These are phyloP conservation scores for Phytophthora colocasiae DNA, from an alignment of 352 stramenopile genomes.

Conservation along the genomic window DNA sequence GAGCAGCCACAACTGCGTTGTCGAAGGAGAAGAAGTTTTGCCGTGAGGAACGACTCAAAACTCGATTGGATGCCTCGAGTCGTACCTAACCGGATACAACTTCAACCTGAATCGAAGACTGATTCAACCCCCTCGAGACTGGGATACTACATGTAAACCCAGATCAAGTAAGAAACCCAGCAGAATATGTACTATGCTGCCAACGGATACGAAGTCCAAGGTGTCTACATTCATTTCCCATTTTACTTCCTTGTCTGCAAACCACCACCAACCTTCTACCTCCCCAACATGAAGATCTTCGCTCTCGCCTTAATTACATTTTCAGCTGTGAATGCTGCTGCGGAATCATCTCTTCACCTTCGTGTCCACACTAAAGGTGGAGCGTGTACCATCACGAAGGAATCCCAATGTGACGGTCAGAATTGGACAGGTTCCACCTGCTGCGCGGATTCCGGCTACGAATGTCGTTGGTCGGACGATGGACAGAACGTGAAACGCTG, in stretches of 20 bases:
- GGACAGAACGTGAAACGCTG: slow-evolving; percentile 13
- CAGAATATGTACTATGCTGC: neutral
- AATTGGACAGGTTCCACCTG: neutral
- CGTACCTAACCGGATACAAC: too few relatives aligned
- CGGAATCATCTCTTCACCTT: slow-evolving; percentile 9
- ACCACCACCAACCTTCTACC: neutral
- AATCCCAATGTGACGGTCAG: neutral
- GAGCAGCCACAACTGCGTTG: too few relatives aligned
- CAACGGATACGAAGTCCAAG: neutral
- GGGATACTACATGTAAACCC: too few relatives aligned
- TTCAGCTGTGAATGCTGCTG: slow-evolving; percentile 2
- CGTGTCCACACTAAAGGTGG: slow-evolving; percentile 1
- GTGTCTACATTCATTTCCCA: slow-evolving; percentile 2
- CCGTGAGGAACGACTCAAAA: too few relatives aligned
- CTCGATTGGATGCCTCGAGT: too few relatives aligned
- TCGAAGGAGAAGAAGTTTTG: too few relatives aligned
- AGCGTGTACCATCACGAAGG: slow-evolving; percentile 13
- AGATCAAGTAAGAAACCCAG: neutral
- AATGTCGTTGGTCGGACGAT: neutral
- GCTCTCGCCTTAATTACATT: neutral
- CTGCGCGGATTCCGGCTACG: neutral
- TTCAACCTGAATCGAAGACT: too few relatives aligned
- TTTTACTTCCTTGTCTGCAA: neutral
- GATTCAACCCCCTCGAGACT: too few relatives aligned
- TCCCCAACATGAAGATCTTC: slow-evolving; percentile 15